phyloP scores from a whole-genome alignment of 2,329 filamentous ascomycete genomes.

The Calycina herbarum region DNA sequence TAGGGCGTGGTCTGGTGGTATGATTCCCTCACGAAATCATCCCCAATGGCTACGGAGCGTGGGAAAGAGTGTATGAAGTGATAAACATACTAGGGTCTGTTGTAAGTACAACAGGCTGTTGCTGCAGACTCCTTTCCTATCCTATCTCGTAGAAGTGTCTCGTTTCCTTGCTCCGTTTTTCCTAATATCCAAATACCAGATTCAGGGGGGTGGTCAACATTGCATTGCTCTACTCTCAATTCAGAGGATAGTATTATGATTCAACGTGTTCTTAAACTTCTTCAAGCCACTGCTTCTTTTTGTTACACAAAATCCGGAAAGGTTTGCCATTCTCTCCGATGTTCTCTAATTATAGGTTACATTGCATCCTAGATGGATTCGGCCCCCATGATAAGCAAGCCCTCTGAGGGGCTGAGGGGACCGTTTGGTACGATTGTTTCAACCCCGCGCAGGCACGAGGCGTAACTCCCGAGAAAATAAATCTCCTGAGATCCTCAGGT shows the following conservation, averaged over 20 bases:
- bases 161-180: background rate
- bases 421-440: slow-evolving; percentile 4
- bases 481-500: background rate
- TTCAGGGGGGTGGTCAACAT: background rate
- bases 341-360: slow-evolving; percentile 3
- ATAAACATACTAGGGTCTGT: background rate
- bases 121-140: background rate
- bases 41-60: background rate
- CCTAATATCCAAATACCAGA: background rate
- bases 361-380: background rate
- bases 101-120: background rate
- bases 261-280: background rate
- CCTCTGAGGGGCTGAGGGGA: background rate
- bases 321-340: background rate
- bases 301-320: background rate
- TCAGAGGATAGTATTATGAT: no score
- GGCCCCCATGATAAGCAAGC: slow-evolving; percentile 1
- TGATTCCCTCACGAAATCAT: background rate
- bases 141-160: background rate
- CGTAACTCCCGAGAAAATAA: background rate
- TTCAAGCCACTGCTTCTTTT: background rate
- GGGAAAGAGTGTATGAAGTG: background rate
- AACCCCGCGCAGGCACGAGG: slow-evolving; percentile 5
- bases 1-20: background rate
- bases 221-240: no score